Evolutionary conservation across 768 basidiomycete species (phyloP).

Genomic region (Steccherinum ochraceum): DNA sequence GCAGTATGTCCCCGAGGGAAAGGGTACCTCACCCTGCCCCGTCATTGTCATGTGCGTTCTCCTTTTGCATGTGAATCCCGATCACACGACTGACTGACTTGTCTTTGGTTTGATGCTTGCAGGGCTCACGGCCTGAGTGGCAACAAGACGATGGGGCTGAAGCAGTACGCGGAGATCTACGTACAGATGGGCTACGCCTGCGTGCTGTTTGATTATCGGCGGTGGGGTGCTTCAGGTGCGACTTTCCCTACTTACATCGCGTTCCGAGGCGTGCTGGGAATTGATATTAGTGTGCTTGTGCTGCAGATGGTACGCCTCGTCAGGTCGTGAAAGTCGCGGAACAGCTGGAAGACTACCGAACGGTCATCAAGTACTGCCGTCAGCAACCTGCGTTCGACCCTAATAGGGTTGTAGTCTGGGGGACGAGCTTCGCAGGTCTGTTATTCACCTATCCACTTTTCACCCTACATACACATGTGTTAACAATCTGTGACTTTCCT

Average conservation of each 20-base stretch:
- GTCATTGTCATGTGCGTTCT: slow-evolving; percentile 26
- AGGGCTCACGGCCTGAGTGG: slow-evolving; percentile 30
- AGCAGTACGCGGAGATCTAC: slow-evolving; percentile 25
- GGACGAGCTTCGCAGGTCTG: slow-evolving; percentile 27
- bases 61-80: not conserved
- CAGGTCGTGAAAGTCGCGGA: slow-evolving; percentile 23
- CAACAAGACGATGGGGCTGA: slow-evolving; percentile 27
- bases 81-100: not conserved
- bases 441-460: not conserved
- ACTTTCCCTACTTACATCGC: not conserved
- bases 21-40: slow-evolving; percentile 9
- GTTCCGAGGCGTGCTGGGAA: not conserved
- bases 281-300: not conserved
- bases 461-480: not conserved
- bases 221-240: slow-evolving; percentile 31
- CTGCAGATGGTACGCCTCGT: slow-evolving; percentile 27
- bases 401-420: slow-evolving; percentile 28
- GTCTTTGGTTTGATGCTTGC: not conserved
- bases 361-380: slow-evolving; percentile 27
- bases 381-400: slow-evolving; percentile 26
- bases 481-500: not conserved
- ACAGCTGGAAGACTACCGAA: slow-evolving; percentile 31
- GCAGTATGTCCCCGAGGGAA: slow-evolving; percentile 25
- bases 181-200: slow-evolving; percentile 25
- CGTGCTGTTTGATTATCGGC: slow-evolving; percentile 32